A percentile compares a stretch with the other conserved stretches of the same genome.
Conservation (phyloP, 2,329 filamentous ascomycete species). For the Diplodia scrobiculata region DNA sequence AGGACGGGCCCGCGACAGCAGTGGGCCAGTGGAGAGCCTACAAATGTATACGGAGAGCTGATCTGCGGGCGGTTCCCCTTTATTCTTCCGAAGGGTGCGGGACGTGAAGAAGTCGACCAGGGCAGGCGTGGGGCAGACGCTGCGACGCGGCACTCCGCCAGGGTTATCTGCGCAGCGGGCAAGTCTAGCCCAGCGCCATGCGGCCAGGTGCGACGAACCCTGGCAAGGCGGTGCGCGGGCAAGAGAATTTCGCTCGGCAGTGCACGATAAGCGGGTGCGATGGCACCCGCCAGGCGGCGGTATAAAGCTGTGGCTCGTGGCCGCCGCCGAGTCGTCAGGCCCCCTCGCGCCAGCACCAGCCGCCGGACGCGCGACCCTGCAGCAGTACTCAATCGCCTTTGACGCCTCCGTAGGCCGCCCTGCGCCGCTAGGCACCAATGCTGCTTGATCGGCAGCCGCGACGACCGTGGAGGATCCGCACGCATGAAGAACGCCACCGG, state of each 20-base stretch:
- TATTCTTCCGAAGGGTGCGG: slow-evolving; percentile 23
- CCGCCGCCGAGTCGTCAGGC: slow-evolving; percentile 20
- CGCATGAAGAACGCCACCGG: not conserved
- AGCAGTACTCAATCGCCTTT: not conserved
- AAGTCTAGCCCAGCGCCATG: slow-evolving; percentile 25
- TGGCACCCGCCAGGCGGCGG: not conserved
- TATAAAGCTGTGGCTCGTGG: slow-evolving; percentile 20
- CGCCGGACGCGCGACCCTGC: slow-evolving; percentile 15
- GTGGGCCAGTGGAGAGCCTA: slow-evolving; percentile 27
- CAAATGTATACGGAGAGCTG: slow-evolving; percentile 24
- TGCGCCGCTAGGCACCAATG: slow-evolving; percentile 11
- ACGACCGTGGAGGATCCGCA: slow-evolving; percentile 4
- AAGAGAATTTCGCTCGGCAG: slow-evolving; percentile 13
- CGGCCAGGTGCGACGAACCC: slow-evolving; percentile 23
- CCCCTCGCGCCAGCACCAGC: slow-evolving; percentile 18
- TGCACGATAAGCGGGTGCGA: slow-evolving; percentile 24
- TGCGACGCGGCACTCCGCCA: slow-evolving; percentile 23
- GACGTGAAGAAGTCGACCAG: slow-evolving; percentile 16
- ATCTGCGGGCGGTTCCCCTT: slow-evolving; percentile 27
- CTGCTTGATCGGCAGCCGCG: not conserved
- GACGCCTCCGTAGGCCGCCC: slow-evolving; percentile 9
- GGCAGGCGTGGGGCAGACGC: slow-evolving; percentile 18
- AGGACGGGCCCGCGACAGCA: slow-evolving; percentile 24
- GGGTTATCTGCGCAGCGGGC: slow-evolving; percentile 14
- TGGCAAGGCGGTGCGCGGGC: slow-evolving; percentile 1